These are phyloP conservation scores for Penicillium nordicum DNA, from an alignment of 2,329 filamentous ascomycete species.

Conservation along the genomic window DNA sequence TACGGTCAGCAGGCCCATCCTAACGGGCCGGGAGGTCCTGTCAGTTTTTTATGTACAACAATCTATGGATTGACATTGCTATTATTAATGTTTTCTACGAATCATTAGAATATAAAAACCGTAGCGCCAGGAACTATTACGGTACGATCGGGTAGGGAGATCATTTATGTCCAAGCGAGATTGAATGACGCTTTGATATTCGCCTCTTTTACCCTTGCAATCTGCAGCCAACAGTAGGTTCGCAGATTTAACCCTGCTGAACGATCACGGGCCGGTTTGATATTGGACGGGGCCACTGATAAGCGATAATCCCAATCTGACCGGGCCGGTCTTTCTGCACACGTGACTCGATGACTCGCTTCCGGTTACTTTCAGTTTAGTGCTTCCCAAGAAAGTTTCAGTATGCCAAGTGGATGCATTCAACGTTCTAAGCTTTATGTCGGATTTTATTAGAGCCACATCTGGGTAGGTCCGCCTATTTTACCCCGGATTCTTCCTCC, in stretches of 20 bases:
- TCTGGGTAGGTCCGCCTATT: background rate
- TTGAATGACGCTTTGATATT: background rate
- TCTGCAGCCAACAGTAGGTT: background rate
- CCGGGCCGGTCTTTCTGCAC: constrained; percentile 12
- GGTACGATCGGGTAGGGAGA: background rate
- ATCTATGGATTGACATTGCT: background rate
- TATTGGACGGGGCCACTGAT: constrained; percentile 6
- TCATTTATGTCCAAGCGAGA: background rate
- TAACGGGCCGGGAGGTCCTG: constrained; percentile 7
- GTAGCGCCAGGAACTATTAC: background rate
- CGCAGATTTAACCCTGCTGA: background rate
- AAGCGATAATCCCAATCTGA: constrained; percentile 3
- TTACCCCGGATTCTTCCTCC: constrained; percentile 5
- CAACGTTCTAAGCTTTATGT: background rate
- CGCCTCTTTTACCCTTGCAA: background rate
- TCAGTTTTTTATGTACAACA: background rate
- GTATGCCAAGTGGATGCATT: background rate
- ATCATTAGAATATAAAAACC: background rate
- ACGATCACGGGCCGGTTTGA: constrained; percentile 12
- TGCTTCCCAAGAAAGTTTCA: background rate
- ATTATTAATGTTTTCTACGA: background rate
- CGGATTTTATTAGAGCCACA: background rate
- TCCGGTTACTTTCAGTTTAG: background rate
- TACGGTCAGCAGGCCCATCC: constrained; percentile 16
- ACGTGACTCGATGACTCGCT: background rate